These are phyloP conservation scores for Oryza rufipogon DNA, from an alignment of 176 grass and related monocot species.

Conservation along the genomic window DNA sequence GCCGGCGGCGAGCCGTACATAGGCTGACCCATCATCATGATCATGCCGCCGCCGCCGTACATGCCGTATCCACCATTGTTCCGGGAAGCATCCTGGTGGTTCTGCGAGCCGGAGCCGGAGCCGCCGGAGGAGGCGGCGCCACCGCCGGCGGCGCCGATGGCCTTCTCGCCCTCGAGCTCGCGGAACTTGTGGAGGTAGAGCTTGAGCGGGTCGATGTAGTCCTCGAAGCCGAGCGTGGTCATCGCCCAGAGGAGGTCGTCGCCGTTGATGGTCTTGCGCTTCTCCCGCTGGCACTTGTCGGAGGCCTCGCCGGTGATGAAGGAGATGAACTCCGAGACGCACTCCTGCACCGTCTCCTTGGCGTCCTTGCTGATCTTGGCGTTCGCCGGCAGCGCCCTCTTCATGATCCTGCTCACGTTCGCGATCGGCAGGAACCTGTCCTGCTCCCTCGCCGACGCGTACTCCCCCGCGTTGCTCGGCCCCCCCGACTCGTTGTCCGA, in stretches of 20 bases:
- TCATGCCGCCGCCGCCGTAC: slow-evolving; percentile 49
- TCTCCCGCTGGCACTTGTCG: slow-evolving; percentile 98
- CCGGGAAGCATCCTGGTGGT: slow-evolving; percentile 15
- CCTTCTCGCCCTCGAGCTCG: slow-evolving; percentile 92
- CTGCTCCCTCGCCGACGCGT: slow-evolving; percentile 74
- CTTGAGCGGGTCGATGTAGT: slow-evolving; percentile 95
- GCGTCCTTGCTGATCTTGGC: slow-evolving; percentile 97
- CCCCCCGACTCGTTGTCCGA: slow-evolving; percentile 90
- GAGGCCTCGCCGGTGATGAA: slow-evolving; percentile 97
- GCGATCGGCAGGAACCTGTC: slow-evolving; percentile 92
- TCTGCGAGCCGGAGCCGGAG: not conserved
- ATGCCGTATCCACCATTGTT: slow-evolving; percentile 55
- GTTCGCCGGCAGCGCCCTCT: slow-evolving; percentile 91
- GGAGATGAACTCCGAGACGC: slow-evolving; percentile 97
- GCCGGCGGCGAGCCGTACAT: slow-evolving; percentile 57
- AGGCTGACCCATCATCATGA: slow-evolving; percentile 74
- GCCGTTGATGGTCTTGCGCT: slow-evolving; percentile 97
- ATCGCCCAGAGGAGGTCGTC: slow-evolving; percentile 98
- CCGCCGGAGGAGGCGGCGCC: slow-evolving; percentile 3
- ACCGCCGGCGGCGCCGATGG: not conserved
- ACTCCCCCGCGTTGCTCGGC: slow-evolving; percentile 45
- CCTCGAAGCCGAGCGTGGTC: slow-evolving; percentile 95
- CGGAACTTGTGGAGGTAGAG: slow-evolving; percentile 92
- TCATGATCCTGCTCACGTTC: slow-evolving; percentile 98
- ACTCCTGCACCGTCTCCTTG: slow-evolving; percentile 99